Base-by-base conservation (phyloP, 345 rosid species). In the Acer campestre region DNA sequence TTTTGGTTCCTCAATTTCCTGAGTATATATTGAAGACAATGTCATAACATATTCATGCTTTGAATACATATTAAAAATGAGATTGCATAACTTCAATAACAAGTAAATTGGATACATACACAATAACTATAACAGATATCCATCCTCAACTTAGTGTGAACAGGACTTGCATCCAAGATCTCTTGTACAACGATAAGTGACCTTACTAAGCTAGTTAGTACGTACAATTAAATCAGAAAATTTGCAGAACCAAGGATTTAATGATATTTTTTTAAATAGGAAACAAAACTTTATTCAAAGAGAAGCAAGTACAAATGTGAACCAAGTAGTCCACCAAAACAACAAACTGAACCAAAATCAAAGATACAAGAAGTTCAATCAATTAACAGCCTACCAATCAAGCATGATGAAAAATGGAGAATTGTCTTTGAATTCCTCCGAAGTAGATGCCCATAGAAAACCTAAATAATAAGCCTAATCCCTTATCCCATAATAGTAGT, bases 1-100 rank as follows among this genome's bases (percentile, higher is more conserved):
- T 82, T 84, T 83, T 46, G 81, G 75, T 74, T 79, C 85, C 64
- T 80, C 83, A 72, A 55, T 66, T 80, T 84, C 74, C 98, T 95
- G 82, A 62, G 70, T 18, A 49, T 20, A 51, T 17, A 23, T 49
- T 75, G 70, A 58, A 70, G 27, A 61, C 61, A 63, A 51, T 5
- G 31, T 61, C 11, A 20, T 64, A 55, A 40, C 42, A 53, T 56
- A 77, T 67, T 20, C 25, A 59, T 49, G 22, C 17, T 62, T 31
- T 67, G 61, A 38, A 67, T 46, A 56, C 27, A 63, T 18, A 53
- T 48, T 46, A 66, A 75, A 44, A 59, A 27, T 75, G 10, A 56
- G 56, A 74, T 55, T 0, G 35, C 7, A 42, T 9, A 10, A 42
- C 38, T 23, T 42, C 75, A 71, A 35, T 38, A 62, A 74, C 5